Conservation (phyloP, 176 grass and related monocot genomes). For the Oryza coarctata region DNA sequence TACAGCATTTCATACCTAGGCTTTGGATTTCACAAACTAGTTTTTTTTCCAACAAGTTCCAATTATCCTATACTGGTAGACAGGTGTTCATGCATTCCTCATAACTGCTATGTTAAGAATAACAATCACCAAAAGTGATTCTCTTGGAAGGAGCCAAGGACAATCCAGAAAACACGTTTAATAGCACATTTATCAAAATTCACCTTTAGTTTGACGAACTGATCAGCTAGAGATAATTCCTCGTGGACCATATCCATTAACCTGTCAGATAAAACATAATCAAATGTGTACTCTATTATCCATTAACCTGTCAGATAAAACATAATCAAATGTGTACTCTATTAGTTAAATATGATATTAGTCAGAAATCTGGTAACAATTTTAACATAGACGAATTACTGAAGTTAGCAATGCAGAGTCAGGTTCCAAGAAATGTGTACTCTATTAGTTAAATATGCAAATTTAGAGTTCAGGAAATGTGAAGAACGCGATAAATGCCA, state of each 20-base stretch:
- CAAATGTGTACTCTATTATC: constrained; percentile 44
- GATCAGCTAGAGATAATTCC: constrained; percentile 86
- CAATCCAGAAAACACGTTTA: background rate
- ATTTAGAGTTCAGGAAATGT: background rate
- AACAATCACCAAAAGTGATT: constrained; percentile 10
- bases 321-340: constrained; percentile 39
- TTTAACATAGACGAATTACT: constrained; percentile 24
- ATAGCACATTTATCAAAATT: constrained; percentile 23
- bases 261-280: constrained; percentile 49
- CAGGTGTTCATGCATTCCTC: background rate
- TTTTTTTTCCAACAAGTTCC: background rate
- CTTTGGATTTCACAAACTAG: background rate
- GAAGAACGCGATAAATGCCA: background rate
- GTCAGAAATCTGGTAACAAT: constrained; percentile 16
- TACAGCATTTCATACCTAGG: background rate
- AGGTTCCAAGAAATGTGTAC: background rate
- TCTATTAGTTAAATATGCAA: too few relatives aligned
- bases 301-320: constrained; percentile 69
- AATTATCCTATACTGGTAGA: background rate
- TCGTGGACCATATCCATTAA: constrained; percentile 93
- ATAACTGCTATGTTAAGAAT: constrained; percentile 10
- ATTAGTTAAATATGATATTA: constrained; percentile 9
- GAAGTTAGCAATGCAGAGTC: background rate
- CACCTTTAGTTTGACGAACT: constrained; percentile 79
- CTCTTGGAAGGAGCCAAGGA: background rate